Conservation (phyloP, 140 eudicot species). For the Senecio squalidus region DNA sequence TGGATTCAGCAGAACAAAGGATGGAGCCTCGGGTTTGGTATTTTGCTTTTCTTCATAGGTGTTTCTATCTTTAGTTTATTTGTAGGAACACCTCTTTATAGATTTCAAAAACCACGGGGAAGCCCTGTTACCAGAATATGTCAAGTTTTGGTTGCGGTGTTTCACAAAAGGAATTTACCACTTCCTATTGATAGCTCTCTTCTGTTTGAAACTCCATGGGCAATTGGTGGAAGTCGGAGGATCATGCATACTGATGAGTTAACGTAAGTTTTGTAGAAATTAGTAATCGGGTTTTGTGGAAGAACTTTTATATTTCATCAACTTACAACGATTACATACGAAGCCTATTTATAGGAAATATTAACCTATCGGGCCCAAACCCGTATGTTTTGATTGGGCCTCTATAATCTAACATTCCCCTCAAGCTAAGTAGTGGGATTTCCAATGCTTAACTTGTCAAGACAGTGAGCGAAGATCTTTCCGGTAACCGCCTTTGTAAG, state of each 20-base stretch:
- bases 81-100: background rate
- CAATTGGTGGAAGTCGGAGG: background rate
- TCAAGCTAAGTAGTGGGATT: too few species aligned
- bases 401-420: too few species aligned
- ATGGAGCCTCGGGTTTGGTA: background rate
- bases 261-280: background rate
- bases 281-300: too few species aligned
- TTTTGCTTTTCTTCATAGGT: background rate
- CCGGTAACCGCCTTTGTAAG: too few species aligned
- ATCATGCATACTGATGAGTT: background rate
- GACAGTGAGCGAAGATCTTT: too few species aligned
- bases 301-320: too few species aligned
- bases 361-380: too few species aligned
- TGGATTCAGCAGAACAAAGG: slow-evolving; percentile 3
- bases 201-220: background rate
- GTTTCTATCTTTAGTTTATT: background rate
- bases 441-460: too few species aligned
- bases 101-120: background rate
- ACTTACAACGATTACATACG: too few species aligned
- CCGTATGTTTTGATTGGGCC: too few species aligned
- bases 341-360: too few species aligned
- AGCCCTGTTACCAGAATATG: slow-evolving; percentile 5
- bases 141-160: background rate
- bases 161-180: background rate
- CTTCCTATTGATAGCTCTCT: slow-evolving; percentile 1